A percentile compares a stretch with the other conserved stretches of the same genome.
phyloP scores from a whole-genome alignment of 2,329 filamentous ascomycete genomes.

The Stagonosporopsis chrysanthemi region DNA sequence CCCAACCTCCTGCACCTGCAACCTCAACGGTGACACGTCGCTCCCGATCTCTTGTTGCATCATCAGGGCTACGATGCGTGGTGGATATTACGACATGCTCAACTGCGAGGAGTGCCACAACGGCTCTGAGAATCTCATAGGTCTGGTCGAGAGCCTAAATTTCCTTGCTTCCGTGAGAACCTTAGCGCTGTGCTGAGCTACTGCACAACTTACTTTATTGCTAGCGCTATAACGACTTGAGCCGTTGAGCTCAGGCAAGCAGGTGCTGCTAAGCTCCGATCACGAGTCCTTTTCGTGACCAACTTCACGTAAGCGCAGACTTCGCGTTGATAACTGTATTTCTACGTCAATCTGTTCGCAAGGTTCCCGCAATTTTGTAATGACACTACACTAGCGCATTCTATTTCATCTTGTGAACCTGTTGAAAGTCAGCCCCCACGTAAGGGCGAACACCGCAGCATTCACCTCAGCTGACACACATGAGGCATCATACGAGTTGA shows the following conservation, averaged over 20 bases:
- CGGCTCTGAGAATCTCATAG: no score
- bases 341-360: not conserved
- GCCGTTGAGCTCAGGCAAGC: not conserved
- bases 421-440: conserved; percentile 10
- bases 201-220: not conserved
- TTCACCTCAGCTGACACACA: conserved; percentile 9
- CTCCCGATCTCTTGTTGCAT: not conserved
- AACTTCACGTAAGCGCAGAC: no score
- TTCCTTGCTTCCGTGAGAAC: not conserved
- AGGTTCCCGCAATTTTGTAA: not conserved
- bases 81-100: not conserved
- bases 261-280: not conserved
- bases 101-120: not conserved
- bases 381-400: conserved; percentile 2
- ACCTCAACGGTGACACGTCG: not conserved
- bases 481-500: not conserved
- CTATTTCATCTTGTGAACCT: not conserved
- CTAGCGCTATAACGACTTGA: not conserved
- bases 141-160: no score
- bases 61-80: not conserved
- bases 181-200: not conserved
- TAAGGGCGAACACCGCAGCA: conserved; percentile 5
- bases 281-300: not conserved
- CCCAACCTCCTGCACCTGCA: not conserved
- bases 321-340: not conserved